Conservation (phyloP, 1,284 basidiomycete genomes). For the Lignosus rhinocerotis region DNA sequence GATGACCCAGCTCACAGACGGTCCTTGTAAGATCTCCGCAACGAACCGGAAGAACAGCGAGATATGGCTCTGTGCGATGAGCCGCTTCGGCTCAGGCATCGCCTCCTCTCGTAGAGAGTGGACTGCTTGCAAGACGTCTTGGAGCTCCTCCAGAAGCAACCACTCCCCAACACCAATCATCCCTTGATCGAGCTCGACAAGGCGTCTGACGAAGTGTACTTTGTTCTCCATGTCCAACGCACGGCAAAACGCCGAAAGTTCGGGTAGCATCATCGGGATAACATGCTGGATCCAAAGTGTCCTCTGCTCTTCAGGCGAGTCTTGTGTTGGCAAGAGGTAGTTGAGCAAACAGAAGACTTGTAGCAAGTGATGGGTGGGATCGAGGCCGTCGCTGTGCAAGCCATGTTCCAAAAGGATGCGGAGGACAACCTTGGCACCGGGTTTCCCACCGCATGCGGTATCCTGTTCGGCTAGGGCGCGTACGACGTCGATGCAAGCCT, state of each 20-base stretch:
- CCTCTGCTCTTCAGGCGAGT: conserved; percentile 32
- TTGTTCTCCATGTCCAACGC: conserved; percentile 56
- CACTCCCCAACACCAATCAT: conserved; percentile 67
- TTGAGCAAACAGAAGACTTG: conserved; percentile 61
- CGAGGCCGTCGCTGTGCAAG: conserved; percentile 39
- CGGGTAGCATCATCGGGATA: conserved; percentile 54
- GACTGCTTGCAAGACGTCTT: conserved; percentile 41
- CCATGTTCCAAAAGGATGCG: conserved; percentile 54
- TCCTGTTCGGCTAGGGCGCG: conserved; percentile 40
- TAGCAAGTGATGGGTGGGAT: conserved; percentile 56
- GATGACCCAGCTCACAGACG: conserved; percentile 39
- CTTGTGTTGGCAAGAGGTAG: conserved; percentile 49
- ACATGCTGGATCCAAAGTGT: conserved; percentile 54
- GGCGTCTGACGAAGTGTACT: conserved; percentile 52
- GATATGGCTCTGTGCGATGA: conserved; percentile 40
- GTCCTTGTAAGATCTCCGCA: conserved; percentile 36
- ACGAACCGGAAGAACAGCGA: conserved; percentile 43
- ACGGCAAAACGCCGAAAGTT: conserved; percentile 56
- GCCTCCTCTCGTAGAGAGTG: conserved; percentile 35
- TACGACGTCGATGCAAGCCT: conserved; percentile 52
- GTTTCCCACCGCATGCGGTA: conserved; percentile 35
- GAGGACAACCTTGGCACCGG: conserved; percentile 49
- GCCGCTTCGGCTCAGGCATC: conserved; percentile 30
- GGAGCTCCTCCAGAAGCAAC: conserved; percentile 63
- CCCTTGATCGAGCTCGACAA: conserved; percentile 59